Conservation (phyloP, 768 basidiomycete genomes). For the Phlebiopsis flavidoalba region DNA sequence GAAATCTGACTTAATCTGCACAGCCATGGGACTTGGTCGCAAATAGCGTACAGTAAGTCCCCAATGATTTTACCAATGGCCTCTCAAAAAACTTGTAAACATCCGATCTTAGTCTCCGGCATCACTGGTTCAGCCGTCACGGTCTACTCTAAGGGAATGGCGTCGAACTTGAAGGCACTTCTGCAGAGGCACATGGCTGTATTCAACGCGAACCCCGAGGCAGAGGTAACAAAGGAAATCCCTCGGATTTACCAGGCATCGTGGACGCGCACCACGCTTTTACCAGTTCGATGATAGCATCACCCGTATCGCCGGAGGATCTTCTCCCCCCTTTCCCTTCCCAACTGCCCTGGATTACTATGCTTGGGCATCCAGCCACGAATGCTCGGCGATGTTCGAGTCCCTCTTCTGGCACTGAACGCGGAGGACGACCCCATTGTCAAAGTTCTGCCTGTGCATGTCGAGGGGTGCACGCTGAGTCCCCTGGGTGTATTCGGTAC, state of each 20-base stretch:
- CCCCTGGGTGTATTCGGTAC: conserved; percentile 51
- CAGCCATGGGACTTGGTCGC: conserved; percentile 47
- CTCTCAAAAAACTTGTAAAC: neutral
- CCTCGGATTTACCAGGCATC: conserved; percentile 31
- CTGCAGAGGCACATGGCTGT: conserved; percentile 45
- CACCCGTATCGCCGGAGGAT: conserved; percentile 67
- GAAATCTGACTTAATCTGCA: conserved; percentile 1
- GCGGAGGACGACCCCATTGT: conserved; percentile 78
- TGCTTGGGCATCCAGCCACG: conserved; percentile 52
- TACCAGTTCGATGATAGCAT: conserved; percentile 57
- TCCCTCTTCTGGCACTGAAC: conserved; percentile 75
- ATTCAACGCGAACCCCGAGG: conserved; percentile 47
- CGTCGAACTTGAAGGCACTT: conserved; percentile 59
- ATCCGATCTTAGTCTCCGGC: conserved; percentile 42
- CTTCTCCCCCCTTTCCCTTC: conserved; percentile 43
- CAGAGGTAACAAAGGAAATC: conserved; percentile 44
- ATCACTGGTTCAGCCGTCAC: conserved; percentile 51
- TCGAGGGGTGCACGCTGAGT: conserved; percentile 36
- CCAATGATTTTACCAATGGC: neutral
- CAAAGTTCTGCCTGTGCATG: conserved; percentile 52
- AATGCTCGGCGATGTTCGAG: conserved; percentile 52
- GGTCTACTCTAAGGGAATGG: conserved; percentile 79
- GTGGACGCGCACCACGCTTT: conserved; percentile 49
- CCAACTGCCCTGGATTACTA: conserved; percentile 43
- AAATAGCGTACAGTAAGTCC: conserved; percentile 25